Evolutionary conservation across 2,329 filamentous ascomycete species (phyloP), one percentile per base, ranked within the genome.

Genomic region (Alternaria brassicicola): DNA sequence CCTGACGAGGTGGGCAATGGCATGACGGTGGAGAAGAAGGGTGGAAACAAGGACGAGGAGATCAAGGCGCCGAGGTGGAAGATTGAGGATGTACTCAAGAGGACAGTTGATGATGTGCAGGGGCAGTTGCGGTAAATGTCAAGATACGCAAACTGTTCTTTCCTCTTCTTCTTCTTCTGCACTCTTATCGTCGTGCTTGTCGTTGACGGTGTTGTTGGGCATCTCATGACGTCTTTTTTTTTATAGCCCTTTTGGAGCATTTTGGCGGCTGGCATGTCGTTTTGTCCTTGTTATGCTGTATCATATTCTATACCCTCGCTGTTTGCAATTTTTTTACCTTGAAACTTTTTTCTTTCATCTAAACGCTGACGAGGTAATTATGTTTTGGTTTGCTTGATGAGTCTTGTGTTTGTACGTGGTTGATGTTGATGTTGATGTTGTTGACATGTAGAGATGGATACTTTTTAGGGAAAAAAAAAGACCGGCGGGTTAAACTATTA

Each of bases 51-150:
- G 38, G 77, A 78, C 25, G 79, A 81, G 61, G 72, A 78, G n/a
- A 69, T 86, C 50, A 82, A 78, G 38, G 86, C 91, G 53, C 93
- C 93, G 10, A 84, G 93, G 66, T 97, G 93, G 93, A 84, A 83
- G 62, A 78, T 93, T 17, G 85, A 91, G 64, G 89, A 92, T 64
- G 87, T 95, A 53, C 83, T 96, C 64, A 86, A 85, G 66, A 82
- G 85, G 52, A 91, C 91, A 62, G 90, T 89, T 21, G 85, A 89
- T 68, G 92, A 96, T 77, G 86, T 89, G 69, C 92, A 95, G 80
- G 71, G 84, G 53, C 86, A 88, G 48, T 80, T 96, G 73, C 84
- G 87, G 77, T 93, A 86, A 3, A 7, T n/a, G n/a, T n/a, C n/a
- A n/a, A n/a, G n/a, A n/a, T n/a, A n/a, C n/a, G n/a, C n/a, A n/a